A percentile compares a stretch with the other conserved stretches of the same genome.
phyloP scores from a whole-genome alignment of 2,329 filamentous ascomycete species.

The Coleophoma cylindrospora region DNA sequence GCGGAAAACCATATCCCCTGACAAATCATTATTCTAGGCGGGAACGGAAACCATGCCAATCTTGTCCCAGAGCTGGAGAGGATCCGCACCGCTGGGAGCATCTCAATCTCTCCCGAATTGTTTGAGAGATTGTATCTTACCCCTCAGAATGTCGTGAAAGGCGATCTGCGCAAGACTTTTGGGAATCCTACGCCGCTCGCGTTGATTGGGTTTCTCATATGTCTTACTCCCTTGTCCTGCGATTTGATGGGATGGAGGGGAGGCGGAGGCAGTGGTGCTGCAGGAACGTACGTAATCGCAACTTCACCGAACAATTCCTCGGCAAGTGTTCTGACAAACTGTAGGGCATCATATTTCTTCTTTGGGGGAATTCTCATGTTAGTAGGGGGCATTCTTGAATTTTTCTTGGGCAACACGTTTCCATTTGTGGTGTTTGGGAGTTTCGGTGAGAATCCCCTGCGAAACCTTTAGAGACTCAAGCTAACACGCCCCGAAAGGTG shows the following conservation, averaged over 20 bases:
- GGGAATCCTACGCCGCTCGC: constrained; percentile 57
- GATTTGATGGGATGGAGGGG: constrained; percentile 52
- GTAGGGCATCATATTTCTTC: constrained; percentile 33
- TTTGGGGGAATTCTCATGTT: constrained; percentile 49
- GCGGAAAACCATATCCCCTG: too few species aligned
- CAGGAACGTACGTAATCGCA: neutral
- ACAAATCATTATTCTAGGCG: too few species aligned
- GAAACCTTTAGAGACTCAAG: too few species aligned
- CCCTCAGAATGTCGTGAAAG: constrained; percentile 43
- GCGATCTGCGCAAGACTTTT: constrained; percentile 47
- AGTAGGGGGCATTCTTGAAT: constrained; percentile 48
- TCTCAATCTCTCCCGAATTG: constrained; percentile 48
- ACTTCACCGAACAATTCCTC: neutral
- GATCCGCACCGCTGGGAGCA: constrained; percentile 29
- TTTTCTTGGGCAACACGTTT: constrained; percentile 54
- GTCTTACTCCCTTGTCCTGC: constrained; percentile 41
- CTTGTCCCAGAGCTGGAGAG: neutral
- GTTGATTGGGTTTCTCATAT: constrained; percentile 46
- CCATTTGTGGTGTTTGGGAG: constrained; percentile 51
- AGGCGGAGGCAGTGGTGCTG: constrained; percentile 40
- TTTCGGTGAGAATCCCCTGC: constrained; percentile 29
- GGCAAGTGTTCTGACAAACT: neutral
- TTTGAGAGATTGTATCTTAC: constrained; percentile 60
- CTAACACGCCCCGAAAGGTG: constrained; percentile 5
- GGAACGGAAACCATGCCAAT: too few species aligned